Evolutionary conservation across 2,329 filamentous ascomycete species (phyloP).

Genomic region (Colletotrichum noveboracense): DNA sequence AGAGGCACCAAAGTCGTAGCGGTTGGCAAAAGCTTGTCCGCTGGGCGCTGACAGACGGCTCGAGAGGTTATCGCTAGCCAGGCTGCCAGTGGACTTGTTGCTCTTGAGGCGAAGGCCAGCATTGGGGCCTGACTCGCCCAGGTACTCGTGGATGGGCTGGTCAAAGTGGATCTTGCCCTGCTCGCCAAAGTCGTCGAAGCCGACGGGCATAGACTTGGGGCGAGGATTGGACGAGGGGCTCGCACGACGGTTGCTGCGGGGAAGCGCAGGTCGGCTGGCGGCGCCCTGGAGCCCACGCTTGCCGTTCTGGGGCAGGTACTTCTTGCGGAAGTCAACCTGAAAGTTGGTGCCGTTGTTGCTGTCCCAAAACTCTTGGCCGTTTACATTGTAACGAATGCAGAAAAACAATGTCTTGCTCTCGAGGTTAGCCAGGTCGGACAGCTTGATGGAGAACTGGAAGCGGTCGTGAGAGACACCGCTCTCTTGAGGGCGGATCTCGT

Average conservation of each 20-base stretch:
- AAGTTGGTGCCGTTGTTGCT: constrained; percentile 90
- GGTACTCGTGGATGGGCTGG: constrained; percentile 64
- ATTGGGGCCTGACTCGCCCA: constrained; percentile 65
- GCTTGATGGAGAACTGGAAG: constrained; percentile 93
- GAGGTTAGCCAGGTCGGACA: constrained; percentile 89
- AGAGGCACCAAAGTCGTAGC: constrained; percentile 96
- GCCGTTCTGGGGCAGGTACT: constrained; percentile 66
- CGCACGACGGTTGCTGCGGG: constrained; percentile 68
- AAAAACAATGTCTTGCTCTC: constrained; percentile 93
- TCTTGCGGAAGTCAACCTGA: constrained; percentile 91
- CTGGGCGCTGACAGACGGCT: constrained; percentile 58
- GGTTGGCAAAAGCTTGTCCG: constrained; percentile 83
- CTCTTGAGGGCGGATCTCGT: constrained; percentile 53
- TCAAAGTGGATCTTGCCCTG: constrained; percentile 64
- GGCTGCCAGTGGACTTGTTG: constrained; percentile 66
- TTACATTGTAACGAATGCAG: constrained; percentile 86
- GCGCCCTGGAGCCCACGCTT: constrained; percentile 59
- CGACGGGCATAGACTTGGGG: constrained; percentile 60
- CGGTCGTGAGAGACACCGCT: constrained; percentile 73
- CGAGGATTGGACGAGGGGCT: constrained; percentile 47
- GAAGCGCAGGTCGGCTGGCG: constrained; percentile 58
- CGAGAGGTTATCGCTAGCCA: constrained; percentile 67
- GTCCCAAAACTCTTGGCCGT: constrained; percentile 91
- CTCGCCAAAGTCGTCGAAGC: constrained; percentile 75
- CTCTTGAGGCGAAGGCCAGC: constrained; percentile 72